Base-by-base conservation (phyloP, 768 basidiomycete species). In the Peribolospora baueri region DNA sequence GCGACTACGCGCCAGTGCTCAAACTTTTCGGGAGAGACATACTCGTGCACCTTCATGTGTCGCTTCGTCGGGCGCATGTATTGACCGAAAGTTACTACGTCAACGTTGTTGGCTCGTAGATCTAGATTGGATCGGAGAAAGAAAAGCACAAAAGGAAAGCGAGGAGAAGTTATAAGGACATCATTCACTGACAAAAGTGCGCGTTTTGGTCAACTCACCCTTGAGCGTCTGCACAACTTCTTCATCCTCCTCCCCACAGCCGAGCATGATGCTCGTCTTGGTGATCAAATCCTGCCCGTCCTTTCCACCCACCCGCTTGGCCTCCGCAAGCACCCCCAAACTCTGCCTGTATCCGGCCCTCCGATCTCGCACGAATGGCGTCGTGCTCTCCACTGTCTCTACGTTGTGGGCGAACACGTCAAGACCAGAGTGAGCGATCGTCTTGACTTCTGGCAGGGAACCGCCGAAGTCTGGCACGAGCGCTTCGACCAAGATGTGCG, bases 31-130 rank as follows among this genome's bases (percentile, higher is more conserved):
- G 93, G 93, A 57, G 85, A 78, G 36, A 97, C 87, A 62, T 98
- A 98, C 40, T 86, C 82, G 61, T 86, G 82, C 7, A 98, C 93
- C 68, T 97, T 98, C 93, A 98, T 97, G 68, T 98, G 93, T 39
- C 80, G 76, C 68, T 97, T 97, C 7, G 93, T 95, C 5, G 93
- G 93, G 51, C 93, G 82, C 93, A 98, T 97, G 68, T 98, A 98
- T 70, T 98, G 93, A 2, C 93, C 93, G 65, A 98, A 97, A 2
- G 93, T 98, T 39, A 98, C 87, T 5, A 98, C 91, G 64, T 97
- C 91, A 48, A 97, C 90, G 60, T 86, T 75, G 49, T 78, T 72
- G 60, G 79, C 80, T 48, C 91, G 81, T 5, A 97, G 74, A 59
- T 91, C 93, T 97, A 65, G 0, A 11, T 10, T 7, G 6, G 14